Evolutionary conservation across 345 rosid genomes (phyloP).

Genomic region (Rhodomyrtus tomentosa): DNA sequence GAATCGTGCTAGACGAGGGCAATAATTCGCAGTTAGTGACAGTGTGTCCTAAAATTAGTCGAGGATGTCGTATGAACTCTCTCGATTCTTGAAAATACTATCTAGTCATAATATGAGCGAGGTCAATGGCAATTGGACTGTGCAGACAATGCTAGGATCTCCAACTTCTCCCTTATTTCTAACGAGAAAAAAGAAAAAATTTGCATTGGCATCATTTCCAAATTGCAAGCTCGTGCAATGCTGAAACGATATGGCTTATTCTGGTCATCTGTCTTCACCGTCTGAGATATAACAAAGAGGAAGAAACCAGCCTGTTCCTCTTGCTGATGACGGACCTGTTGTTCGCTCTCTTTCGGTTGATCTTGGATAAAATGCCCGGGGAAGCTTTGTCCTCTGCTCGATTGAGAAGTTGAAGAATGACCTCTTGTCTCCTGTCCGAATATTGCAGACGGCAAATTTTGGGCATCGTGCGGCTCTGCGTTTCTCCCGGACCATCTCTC

Average conservation of each 20-base stretch:
- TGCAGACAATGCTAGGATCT: not conserved
- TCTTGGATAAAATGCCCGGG: not conserved
- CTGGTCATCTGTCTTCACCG: conserved; percentile 18
- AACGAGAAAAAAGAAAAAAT: not conserved
- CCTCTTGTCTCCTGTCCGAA: conserved; percentile 60
- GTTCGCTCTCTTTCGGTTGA: conserved; percentile 67
- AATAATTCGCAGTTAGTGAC: not conserved
- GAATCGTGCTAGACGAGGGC: not conserved
- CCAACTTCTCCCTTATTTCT: not conserved
- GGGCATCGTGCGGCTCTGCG: conserved; percentile 39
- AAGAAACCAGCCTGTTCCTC: conserved; percentile 72
- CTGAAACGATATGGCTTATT: not conserved
- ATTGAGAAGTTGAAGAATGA: conserved; percentile 59
- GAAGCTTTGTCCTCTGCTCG: conserved; percentile 37
- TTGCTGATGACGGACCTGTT: conserved; percentile 91
- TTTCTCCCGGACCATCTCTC: conserved; percentile 57
- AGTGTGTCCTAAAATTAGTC: not conserved
- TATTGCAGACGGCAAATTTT: conserved; percentile 27
- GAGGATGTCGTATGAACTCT: not conserved
- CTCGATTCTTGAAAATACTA: not conserved
- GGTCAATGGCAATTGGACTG: not conserved
- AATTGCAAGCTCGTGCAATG: too few species aligned
- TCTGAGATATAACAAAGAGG: conserved; percentile 42
- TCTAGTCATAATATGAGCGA: not conserved
- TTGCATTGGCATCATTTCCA: too few species aligned